Base-by-base conservation (phyloP, 23 red algal genomes). In the Gracilaria gracilis region DNA sequence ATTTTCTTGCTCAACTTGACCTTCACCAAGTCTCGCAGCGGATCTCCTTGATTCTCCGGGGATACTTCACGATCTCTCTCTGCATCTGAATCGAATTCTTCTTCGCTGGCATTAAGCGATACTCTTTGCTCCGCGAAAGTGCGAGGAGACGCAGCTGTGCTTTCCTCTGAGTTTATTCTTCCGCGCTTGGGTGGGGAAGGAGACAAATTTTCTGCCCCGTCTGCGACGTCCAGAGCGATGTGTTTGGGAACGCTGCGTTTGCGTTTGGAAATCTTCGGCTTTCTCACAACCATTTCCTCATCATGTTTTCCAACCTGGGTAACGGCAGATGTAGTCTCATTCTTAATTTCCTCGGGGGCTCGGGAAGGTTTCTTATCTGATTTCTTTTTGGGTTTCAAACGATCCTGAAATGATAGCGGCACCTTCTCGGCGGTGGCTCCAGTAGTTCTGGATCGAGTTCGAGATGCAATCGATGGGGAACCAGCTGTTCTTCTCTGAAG, bases 211-310 rank as follows among this genome's bases (percentile, higher is more conserved):
- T 69, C 64, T 0, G 64, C 1, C 28, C 8, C 32, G 12, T 69
- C 29, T 14, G 31, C 28, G 27, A 69, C 0, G 17, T 36, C 28
- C 20, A 37, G 64, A 36, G 39, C 72, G 3, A 77, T 40, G 31
- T 50, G 38, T 50, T 77, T 15, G 1, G 72, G 72, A 8, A 12
- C 24, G 13, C 72, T 77, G 38, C 42, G 9, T 51, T 77, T 77
- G 38, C 72, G 72, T 25, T 77, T 77, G 23, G 72, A 49, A 23
- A 40, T 77, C 46, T 51, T 77, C 46, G 40, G 42, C 23, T 8
- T 77, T 50, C 14, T 51, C 46, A 50, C 72, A 48, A 42, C 46
- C 24, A 13, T 51, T 34, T 4, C 2, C 28, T 77, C 72, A 6
- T 50, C 39, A 25, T 50, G 39, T 20, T 49, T 50, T 51, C 9